A percentile compares a stretch with the other conserved stretches of the same genome.
phyloP scores from a whole-genome alignment of 495 filamentous ascomycete genomes.

The Polyplosphaeria fusca region DNA sequence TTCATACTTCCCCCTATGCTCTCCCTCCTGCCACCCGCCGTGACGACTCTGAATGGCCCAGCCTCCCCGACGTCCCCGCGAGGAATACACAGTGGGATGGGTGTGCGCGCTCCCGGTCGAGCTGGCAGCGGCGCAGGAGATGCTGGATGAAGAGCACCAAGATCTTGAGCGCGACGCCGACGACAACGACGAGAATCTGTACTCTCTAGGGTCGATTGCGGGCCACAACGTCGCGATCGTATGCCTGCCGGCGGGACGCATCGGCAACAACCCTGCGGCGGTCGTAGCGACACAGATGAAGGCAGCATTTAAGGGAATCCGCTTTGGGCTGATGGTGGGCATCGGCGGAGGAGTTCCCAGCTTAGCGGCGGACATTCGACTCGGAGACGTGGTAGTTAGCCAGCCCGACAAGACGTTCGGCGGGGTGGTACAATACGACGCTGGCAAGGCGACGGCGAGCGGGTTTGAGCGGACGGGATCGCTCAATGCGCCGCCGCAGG shows the following conservation, averaged over 20 bases:
- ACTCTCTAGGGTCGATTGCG: conserved; percentile 20
- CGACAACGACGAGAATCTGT: conserved; percentile 12
- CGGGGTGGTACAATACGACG: conserved; percentile 41
- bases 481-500: neutral
- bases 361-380: conserved; percentile 37
- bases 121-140: conserved; percentile 43
- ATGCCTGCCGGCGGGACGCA: conserved; percentile 42
- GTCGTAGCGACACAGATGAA: conserved; percentile 39
- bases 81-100: conserved; percentile 47
- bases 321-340: conserved; percentile 48
- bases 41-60: neutral
- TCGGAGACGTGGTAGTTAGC: conserved; percentile 49
- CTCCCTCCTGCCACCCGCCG: neutral
- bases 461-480: neutral
- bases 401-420: conserved; percentile 20
- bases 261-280: conserved; percentile 40
- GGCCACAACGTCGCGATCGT: conserved; percentile 35
- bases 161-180: conserved; percentile 17
- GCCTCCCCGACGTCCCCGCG: neutral
- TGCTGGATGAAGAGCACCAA: conserved; percentile 48
- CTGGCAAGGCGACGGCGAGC: neutral
- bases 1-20: neutral
- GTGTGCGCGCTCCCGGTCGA: conserved; percentile 49
- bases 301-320: conserved; percentile 43
- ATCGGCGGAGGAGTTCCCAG: conserved; percentile 46